A percentile compares a stretch with the other conserved stretches of the same genome.
Evolutionary conservation across 768 basidiomycete species (phyloP).

Genomic region (Tylopilus balloui): DNA sequence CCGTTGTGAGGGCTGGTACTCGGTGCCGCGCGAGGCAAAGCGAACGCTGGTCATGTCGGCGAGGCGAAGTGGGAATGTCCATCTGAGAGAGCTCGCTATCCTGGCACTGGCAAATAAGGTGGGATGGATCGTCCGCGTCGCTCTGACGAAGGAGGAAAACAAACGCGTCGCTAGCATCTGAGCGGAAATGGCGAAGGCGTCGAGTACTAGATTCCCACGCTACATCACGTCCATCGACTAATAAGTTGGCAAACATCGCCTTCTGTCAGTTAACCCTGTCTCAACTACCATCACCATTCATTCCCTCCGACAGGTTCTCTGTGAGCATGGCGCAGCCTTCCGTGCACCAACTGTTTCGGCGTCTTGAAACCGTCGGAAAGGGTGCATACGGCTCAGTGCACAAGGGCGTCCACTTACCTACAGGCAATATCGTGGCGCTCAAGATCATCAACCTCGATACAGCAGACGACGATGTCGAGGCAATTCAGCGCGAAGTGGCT

Average conservation of each 20-base stretch:
- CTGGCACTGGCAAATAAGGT: slow-evolving; percentile 10
- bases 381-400: slow-evolving; percentile 96
- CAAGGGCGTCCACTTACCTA: slow-evolving; percentile 79
- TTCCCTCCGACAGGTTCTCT: not conserved
- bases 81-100: slow-evolving; percentile 16
- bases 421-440: slow-evolving; percentile 88
- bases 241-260: too few species aligned
- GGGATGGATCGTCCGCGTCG: slow-evolving; percentile 21
- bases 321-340: slow-evolving; percentile 45
- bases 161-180: slow-evolving; percentile 14
- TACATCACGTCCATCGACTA: not conserved
- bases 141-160: slow-evolving; percentile 22
- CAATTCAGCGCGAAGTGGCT: slow-evolving; percentile 95
- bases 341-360: slow-evolving; percentile 76
- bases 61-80: slow-evolving; percentile 20
- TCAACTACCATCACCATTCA: slow-evolving; percentile 1
- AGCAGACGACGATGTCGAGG: slow-evolving; percentile 91
- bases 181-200: not conserved
- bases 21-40: slow-evolving; percentile 69
- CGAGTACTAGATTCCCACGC: slow-evolving; percentile 18
- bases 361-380: slow-evolving; percentile 90
- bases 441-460: slow-evolving; percentile 99
- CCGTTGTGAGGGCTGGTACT: slow-evolving; percentile 95
- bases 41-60: slow-evolving; percentile 35
- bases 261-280: not conserved